Evolutionary conservation across 257 asterid genomes (phyloP).

Genomic region (Avicennia marina): DNA sequence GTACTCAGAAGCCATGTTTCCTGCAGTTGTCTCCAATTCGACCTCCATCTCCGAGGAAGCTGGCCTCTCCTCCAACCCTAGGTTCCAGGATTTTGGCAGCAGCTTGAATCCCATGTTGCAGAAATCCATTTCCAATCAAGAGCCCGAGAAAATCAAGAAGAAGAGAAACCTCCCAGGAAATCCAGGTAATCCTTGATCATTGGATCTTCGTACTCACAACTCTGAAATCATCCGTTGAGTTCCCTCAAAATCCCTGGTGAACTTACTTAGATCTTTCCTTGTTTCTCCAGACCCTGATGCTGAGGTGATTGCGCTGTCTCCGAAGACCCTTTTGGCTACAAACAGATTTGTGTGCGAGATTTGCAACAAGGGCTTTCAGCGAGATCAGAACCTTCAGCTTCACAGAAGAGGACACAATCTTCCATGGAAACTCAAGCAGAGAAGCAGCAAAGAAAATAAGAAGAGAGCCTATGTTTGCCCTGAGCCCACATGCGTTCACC

Average conservation of each 20-base stretch:
- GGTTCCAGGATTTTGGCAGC: conserved; percentile 33
- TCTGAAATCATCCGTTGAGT: no score
- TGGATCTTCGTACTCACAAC: not conserved
- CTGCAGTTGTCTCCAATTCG: conserved; percentile 37
- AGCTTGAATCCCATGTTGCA: conserved; percentile 26
- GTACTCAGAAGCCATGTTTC: conserved; percentile 33
- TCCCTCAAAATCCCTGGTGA: no score
- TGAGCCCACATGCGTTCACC: conserved; percentile 58
- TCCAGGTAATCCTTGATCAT: conserved; percentile 39
- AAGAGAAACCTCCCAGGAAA: conserved; percentile 69
- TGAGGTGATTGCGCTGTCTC: conserved; percentile 67
- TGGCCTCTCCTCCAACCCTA: conserved; percentile 38
- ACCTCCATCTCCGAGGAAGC: conserved; percentile 33
- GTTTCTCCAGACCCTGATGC: conserved; percentile 57
- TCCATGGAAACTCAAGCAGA: conserved; percentile 74
- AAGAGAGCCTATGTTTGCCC: conserved; percentile 68
- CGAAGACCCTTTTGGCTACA: conserved; percentile 53
- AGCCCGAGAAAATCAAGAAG: conserved; percentile 44
- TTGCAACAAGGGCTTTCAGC: conserved; percentile 69
- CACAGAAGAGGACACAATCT: conserved; percentile 74
- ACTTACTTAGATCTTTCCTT: not conserved
- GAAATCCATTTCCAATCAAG: conserved; percentile 21
- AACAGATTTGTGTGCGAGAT: conserved; percentile 65
- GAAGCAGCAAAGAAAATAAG: conserved; percentile 40
- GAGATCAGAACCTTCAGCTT: conserved; percentile 76